Conservation (phyloP, 1,284 basidiomycete genomes). For the Baeospora myosura region DNA sequence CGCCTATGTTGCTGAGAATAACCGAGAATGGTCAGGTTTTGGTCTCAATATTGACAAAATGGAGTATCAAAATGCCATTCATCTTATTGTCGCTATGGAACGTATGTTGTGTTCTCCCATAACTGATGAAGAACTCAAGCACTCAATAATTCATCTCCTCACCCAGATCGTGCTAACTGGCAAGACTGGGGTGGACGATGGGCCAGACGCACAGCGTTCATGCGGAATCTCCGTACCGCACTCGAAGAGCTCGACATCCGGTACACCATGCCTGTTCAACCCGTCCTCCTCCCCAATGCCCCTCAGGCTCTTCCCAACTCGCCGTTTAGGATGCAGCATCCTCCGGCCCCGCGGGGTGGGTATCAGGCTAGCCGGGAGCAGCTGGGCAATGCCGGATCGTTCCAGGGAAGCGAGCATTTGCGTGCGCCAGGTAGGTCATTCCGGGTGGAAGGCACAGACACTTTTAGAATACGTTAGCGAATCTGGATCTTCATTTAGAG, state of each 20-base stretch:
- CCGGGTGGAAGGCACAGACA: not conserved
- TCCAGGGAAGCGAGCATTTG: not conserved
- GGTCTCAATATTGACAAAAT: slow-evolving; percentile 66
- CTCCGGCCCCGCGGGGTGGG: not conserved
- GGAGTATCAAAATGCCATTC: slow-evolving; percentile 68
- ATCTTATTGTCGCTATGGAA: slow-evolving; percentile 67
- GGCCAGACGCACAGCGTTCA: slow-evolving; percentile 62
- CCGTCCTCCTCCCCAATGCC: slow-evolving; percentile 46
- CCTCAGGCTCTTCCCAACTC: not conserved
- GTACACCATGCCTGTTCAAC: slow-evolving; percentile 68
- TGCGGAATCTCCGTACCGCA: slow-evolving; percentile 62
- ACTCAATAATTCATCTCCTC: too few species aligned
- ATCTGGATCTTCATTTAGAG: too few species aligned
- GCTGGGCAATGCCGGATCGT: slow-evolving; percentile 1
- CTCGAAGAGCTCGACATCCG: slow-evolving; percentile 67
- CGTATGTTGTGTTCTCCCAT: slow-evolving; percentile 36
- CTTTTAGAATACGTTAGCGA: too few species aligned
- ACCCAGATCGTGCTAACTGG: slow-evolving; percentile 70
- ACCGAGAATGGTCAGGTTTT: slow-evolving; percentile 65
- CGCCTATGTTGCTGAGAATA: slow-evolving; percentile 59
- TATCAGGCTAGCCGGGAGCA: not conserved
- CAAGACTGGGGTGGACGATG: slow-evolving; percentile 82
- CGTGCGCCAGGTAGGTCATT: not conserved
- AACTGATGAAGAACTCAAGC: not conserved
- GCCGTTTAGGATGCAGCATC: not conserved